Evolutionary conservation across 2,329 filamentous ascomycete genomes (phyloP).

Genomic region (Pseudovirgaria hyperparasitica): DNA sequence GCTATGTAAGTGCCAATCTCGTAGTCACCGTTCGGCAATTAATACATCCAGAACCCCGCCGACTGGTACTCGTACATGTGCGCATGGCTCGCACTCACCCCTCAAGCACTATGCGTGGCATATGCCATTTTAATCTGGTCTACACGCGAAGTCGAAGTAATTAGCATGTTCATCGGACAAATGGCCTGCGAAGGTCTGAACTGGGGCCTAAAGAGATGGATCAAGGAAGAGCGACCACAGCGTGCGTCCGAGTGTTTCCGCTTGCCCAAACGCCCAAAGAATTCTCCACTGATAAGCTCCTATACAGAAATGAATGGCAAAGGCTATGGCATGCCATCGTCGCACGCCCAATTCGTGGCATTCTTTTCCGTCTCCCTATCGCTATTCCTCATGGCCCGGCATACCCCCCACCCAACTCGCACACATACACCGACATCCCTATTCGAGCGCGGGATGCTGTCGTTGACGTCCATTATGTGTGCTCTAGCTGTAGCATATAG

Average conservation of each 20-base stretch:
- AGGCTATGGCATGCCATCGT: conserved; percentile 95
- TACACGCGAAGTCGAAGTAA: conserved; percentile 78
- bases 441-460: conserved; percentile 45
- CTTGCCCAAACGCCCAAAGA: background rate
- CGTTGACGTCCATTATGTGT: conserved; percentile 24
- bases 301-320: conserved; percentile 61
- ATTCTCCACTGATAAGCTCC: conserved; percentile 5
- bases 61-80: conserved; percentile 77
- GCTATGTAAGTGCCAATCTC: conserved; percentile 60
- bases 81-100: conserved; percentile 87
- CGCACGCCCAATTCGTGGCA: conserved; percentile 86
- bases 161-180: conserved; percentile 84
- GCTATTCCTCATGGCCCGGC: conserved; percentile 74
- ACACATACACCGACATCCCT: conserved; percentile 45
- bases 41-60: conserved; percentile 57
- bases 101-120: conserved; percentile 78
- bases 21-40: conserved; percentile 7
- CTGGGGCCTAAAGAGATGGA: conserved; percentile 75
- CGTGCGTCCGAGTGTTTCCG: conserved; percentile 38
- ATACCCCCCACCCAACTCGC: conserved; percentile 37
- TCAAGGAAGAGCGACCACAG: conserved; percentile 80
- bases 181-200: conserved; percentile 86
- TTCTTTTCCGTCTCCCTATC: conserved; percentile 80
- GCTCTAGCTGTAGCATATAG: conserved; percentile 56
- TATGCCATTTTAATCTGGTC: conserved; percentile 87